Base-by-base conservation (phyloP, 2,329 filamentous ascomycete species). In the Pseudogymnoascus sp. region DNA sequence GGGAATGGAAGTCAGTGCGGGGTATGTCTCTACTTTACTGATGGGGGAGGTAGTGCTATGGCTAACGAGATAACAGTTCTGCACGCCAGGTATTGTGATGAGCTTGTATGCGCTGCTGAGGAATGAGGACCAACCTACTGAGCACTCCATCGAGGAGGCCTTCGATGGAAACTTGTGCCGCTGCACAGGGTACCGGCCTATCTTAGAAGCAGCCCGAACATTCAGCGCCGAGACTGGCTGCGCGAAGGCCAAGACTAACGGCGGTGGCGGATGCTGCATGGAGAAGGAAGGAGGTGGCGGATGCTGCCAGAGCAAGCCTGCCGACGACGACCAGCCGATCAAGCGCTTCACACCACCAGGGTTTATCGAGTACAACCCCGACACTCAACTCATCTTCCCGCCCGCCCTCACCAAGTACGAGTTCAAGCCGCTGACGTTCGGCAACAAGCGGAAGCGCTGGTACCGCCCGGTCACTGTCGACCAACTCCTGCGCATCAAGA, bases 51-150 rank as follows among this genome's bases (percentile, higher is more conserved):
- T 18, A 18, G 18, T 18, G 18, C 18, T 18, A 18, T 18, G 20
- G 14, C 28, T 59, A 30, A 28, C 5, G 16, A 1, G 12, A 33
- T 6, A 2, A 36, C 20, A 62, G 61, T 99, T 99, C 76, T 99
- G 94, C 71, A 97, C 94, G 0, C 94, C 94, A 4, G 94, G 94
- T 2, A 97, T 99, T 69, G 92, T 97, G 65, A 97, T 97, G 90
- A 97, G 92, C 73, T 75, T 97, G 61, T 99, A 99, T 74, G 94
- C 94, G 5, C 80, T 97, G 47, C 79, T 99, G 33, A 84, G 94
- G 63, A 97, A 97, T 70, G 89, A 92, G 66, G 80, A 86, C 3
- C 80, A 81, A 18, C 92, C 93, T 0, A 86, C 85, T 2, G 85
- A 93, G 69, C 84, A 90, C 67, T 90, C 95, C 30, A 82, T 97